phyloP scores from a whole-genome alignment of 371 early-diverging fungal genomes.

The Apophysomyces elegans region DNA sequence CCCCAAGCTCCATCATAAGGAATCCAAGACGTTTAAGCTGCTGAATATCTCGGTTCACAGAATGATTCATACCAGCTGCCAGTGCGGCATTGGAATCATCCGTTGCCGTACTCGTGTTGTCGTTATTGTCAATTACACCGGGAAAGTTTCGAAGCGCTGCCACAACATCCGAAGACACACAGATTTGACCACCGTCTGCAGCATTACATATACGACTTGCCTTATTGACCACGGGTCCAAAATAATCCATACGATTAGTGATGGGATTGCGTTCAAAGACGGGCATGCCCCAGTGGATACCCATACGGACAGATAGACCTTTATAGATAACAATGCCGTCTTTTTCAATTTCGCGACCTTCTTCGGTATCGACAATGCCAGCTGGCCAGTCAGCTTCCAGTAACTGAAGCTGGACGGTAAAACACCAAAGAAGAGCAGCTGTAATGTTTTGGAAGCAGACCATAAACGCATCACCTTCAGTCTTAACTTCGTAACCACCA shows the following conservation, averaged over 20 bases:
- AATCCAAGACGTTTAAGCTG: constrained; percentile 76
- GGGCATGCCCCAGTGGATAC: constrained; percentile 92
- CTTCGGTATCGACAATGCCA: constrained; percentile 81
- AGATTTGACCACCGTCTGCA: constrained; percentile 94
- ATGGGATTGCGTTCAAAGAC: constrained; percentile 91
- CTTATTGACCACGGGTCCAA: constrained; percentile 93
- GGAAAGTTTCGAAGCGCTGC: constrained; percentile 52
- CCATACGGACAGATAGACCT: constrained; percentile 94
- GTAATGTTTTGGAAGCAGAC: constrained; percentile 89
- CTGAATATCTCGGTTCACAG: constrained; percentile 60
- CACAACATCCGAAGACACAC: constrained; percentile 69
- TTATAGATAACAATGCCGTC: constrained; percentile 71
- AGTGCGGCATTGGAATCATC: constrained; percentile 21
- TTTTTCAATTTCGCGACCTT: constrained; percentile 79
- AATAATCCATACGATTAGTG: constrained; percentile 95
- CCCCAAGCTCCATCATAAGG: constrained; percentile 76
- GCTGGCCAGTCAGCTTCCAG: constrained; percentile 92
- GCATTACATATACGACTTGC: constrained; percentile 86
- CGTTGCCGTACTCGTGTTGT: constrained; percentile 4
- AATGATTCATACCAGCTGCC: constrained; percentile 21
- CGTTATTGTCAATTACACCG: constrained; percentile 41
- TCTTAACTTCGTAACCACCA: constrained; percentile 97
- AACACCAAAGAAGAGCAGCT: constrained; percentile 89
- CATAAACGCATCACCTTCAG: constrained; percentile 98
- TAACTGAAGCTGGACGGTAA: constrained; percentile 86